Evolutionary conservation across 192 early-diverging fungal species (phyloP), one percentile per base, ranked within the genome.

Genomic region (Haplosporangium gracile): DNA sequence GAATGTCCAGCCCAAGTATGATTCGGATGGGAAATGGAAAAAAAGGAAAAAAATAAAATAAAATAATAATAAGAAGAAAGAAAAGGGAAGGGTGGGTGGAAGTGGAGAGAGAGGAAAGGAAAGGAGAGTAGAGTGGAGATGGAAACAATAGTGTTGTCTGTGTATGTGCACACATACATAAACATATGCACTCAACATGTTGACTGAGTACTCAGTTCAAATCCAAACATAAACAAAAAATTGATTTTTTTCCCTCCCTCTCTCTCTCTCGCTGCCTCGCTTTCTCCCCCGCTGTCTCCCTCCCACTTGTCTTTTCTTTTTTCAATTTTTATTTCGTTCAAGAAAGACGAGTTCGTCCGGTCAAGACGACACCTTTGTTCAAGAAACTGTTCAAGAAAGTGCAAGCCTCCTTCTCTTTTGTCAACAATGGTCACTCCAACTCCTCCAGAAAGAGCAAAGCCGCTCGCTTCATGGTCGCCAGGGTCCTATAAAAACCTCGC

Each of bases 321-420:
- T 4, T 70, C 18, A 18, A 38, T 39, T n/a, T 26, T 36, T 24
- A 57, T 57, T 57, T 57, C 9, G 55, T 57, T 57, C 55, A 57
- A 57, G 55, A 57, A 57, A 57, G 55, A 57, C 55, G 55, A 57
- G 55, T 9, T 57, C n/a, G 49, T 57, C 55, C n/a, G 24, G 22
- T 26, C 55, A 57, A 57, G 55, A 57, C 55, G n/a, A 57, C 55
- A n/a, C n/a, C n/a, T 6, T 22, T 0, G 51, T 55, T 55, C 55
- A 57, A 82, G 76, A 82, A 82, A 72, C 26, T 69, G 38, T 70
- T 76, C 70, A 34, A 20, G 9, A 60, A 34, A 5, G 8, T 32
- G 26, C 63, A 68, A 81, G 60, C 55, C 73, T 75, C 65, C 42
- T 80, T 74, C 68, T 38, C 72, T 74, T 57, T 57, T 57, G 55